phyloP scores from a whole-genome alignment of 2,329 filamentous ascomycete genomes.

The Penicillium sp. region DNA sequence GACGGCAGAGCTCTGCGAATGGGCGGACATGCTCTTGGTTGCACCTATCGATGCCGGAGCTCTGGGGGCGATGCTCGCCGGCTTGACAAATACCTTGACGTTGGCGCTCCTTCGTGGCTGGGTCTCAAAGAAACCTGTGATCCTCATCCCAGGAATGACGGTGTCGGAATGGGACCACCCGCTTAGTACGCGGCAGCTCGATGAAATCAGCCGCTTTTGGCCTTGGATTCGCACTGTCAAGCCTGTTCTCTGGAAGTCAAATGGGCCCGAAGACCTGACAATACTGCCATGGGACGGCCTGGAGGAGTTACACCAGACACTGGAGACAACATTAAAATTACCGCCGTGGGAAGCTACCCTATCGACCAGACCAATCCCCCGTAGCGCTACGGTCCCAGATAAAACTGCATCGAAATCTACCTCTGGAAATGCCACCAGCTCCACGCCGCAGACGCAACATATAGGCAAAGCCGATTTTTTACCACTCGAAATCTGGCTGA shows the following conservation, averaged over 20 bases:
- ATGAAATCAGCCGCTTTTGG: constrained; percentile 79
- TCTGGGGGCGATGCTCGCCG: constrained; percentile 82
- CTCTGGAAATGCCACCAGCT: constrained; percentile 36
- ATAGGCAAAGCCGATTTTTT: constrained; percentile 43
- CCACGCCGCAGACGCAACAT: constrained; percentile 15
- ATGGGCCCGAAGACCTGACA: constrained; percentile 50
- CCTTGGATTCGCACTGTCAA: constrained; percentile 79
- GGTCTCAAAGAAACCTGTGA: constrained; percentile 80
- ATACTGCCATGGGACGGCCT: constrained; percentile 52
- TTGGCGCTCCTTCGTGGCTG: constrained; percentile 80
- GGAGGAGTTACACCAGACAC: constrained; percentile 28
- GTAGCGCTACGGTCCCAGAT: constrained; percentile 4
- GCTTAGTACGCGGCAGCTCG: constrained; percentile 81
- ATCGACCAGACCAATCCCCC: constrained; percentile 11
- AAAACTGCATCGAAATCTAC: constrained; percentile 20
- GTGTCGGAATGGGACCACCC: constrained; percentile 86
- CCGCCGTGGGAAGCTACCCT: constrained; percentile 16
- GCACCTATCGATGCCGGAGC: constrained; percentile 82
- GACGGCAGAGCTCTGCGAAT: constrained; percentile 66
- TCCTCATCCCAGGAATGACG: constrained; percentile 87
- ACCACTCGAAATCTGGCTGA: constrained; percentile 84
- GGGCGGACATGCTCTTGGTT: constrained; percentile 83
- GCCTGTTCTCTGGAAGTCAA: constrained; percentile 79
- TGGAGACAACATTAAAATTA: constrained; percentile 31
- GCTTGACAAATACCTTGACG: constrained; percentile 75